phyloP scores from a whole-genome alignment of 306 rosid species.

The Trichosanthes truncata region DNA sequence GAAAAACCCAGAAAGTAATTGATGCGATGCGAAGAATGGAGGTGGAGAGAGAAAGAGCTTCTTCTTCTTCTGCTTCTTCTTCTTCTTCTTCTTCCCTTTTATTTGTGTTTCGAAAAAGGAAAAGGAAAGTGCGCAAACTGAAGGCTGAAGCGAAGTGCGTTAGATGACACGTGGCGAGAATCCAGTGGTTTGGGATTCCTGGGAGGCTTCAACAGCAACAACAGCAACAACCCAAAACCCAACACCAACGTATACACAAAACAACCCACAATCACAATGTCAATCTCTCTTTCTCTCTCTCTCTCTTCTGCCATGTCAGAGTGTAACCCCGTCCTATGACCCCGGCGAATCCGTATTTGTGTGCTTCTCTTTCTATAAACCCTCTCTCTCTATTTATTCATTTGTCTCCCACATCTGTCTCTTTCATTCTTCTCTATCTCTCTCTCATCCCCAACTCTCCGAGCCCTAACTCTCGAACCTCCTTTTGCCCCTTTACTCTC shows the following conservation, averaged over 20 bases:
- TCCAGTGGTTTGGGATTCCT: slow-evolving; percentile 18
- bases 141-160: slow-evolving; percentile 6
- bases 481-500: slow-evolving; percentile 13
- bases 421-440: slow-evolving; percentile 28
- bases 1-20: background rate
- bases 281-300: slow-evolving; percentile 17
- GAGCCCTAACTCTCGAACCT: slow-evolving; percentile 55
- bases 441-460: slow-evolving; percentile 26
- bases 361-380: slow-evolving; percentile 23
- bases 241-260: slow-evolving; percentile 2
- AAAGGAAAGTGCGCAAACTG: slow-evolving; percentile 8
- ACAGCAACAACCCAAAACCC: slow-evolving; percentile 20
- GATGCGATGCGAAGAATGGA: background rate
- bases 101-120: background rate
- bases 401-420: slow-evolving; percentile 40
- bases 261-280: slow-evolving; percentile 4
- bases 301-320: slow-evolving; percentile 92
- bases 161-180: slow-evolving; percentile 16
- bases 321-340: slow-evolving; percentile 78
- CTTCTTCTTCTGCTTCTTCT: background rate
- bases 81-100: background rate
- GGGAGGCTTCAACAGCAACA: slow-evolving; percentile 21
- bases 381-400: slow-evolving; percentile 43
- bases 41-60: background rate
- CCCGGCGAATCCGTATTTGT: slow-evolving; percentile 89